These are phyloP conservation scores for Populus tremula DNA, from an alignment of 345 rosid species.

Conservation along the genomic window DNA sequence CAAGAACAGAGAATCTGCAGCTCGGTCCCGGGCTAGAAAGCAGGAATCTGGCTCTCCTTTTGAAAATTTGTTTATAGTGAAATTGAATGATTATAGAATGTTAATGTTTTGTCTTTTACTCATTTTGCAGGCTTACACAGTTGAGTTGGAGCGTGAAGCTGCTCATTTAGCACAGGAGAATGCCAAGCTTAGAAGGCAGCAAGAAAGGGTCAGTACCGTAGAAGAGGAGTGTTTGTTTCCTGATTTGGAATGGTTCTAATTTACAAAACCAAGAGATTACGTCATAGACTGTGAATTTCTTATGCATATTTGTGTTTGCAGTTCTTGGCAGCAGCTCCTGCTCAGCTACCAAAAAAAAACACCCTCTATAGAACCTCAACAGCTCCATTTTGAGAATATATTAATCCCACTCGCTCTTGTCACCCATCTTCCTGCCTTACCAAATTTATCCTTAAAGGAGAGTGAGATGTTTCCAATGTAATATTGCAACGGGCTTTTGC, in stretches of 20 bases:
- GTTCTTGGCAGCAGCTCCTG: constrained; percentile 33
- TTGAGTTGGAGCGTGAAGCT: constrained; percentile 44
- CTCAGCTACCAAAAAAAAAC: constrained; percentile 37
- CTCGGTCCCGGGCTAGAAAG: constrained; percentile 59
- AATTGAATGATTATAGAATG: neutral
- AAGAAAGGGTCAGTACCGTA: constrained; percentile 32
- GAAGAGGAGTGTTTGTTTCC: neutral
- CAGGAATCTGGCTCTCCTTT: constrained; percentile 35
- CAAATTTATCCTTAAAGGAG: neutral
- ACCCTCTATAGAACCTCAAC: constrained; percentile 38
- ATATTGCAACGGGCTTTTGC: neutral
- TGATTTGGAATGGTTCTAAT: neutral
- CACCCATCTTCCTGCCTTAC: neutral
- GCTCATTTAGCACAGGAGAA: constrained; percentile 42
- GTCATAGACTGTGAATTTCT: neutral
- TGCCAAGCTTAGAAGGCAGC: constrained; percentile 44
- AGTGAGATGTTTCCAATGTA: neutral
- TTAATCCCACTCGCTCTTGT: neutral
- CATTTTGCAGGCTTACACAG: constrained; percentile 49
- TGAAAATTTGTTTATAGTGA: neutral
- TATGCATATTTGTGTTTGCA: constrained; percentile 8
- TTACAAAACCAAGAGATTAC: neutral
- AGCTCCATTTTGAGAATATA: constrained; percentile 48
- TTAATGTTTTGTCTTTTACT: neutral
- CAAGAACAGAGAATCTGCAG: constrained; percentile 66